Evolutionary conservation across 1,284 basidiomycete species (phyloP).

Genomic region (Ganoderma multipileum): DNA sequence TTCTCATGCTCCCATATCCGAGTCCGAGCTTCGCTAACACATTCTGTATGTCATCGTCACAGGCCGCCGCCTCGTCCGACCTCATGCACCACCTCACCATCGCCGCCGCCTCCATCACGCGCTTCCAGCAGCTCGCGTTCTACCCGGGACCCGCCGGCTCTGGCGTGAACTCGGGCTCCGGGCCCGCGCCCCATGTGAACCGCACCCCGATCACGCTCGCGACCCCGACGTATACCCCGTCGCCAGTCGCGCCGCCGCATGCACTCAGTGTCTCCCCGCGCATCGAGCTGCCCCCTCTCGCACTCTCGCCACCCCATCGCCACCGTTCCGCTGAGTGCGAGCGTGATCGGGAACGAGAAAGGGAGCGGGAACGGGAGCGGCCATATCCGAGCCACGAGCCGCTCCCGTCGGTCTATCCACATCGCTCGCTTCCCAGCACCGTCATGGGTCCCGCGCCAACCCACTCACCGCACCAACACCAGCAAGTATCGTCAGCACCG

Average conservation of each 20-base stretch:
- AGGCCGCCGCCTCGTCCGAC: constrained; percentile 59
- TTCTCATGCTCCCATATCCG: neutral
- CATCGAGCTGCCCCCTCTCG: constrained; percentile 36
- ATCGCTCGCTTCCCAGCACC: constrained; percentile 26
- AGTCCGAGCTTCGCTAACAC: neutral
- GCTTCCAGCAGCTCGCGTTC: constrained; percentile 42
- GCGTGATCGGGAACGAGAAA: constrained; percentile 14
- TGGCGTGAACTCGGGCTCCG: constrained; percentile 22
- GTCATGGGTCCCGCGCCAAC: constrained; percentile 27
- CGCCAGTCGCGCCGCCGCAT: constrained; percentile 33
- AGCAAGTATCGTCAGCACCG: neutral
- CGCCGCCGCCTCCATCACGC: constrained; percentile 53
- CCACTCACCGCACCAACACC: neutral
- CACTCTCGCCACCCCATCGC: constrained; percentile 19
- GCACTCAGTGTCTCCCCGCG: constrained; percentile 36
- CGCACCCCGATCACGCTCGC: constrained; percentile 43
- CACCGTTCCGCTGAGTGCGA: constrained; percentile 11
- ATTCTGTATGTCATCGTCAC: neutral
- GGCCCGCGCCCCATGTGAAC: constrained; percentile 40
- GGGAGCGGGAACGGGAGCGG: constrained; percentile 14
- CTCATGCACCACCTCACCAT: constrained; percentile 55
- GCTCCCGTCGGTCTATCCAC: constrained; percentile 29
- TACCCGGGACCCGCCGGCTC: constrained; percentile 31
- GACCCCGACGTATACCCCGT: constrained; percentile 36
- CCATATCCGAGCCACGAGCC: constrained; percentile 18